Percentiles rank a stretch among this genome's conserved stretches.
phyloP scores from a whole-genome alignment of 148 eudicot genomes.

The Euryodendron excelsum region DNA sequence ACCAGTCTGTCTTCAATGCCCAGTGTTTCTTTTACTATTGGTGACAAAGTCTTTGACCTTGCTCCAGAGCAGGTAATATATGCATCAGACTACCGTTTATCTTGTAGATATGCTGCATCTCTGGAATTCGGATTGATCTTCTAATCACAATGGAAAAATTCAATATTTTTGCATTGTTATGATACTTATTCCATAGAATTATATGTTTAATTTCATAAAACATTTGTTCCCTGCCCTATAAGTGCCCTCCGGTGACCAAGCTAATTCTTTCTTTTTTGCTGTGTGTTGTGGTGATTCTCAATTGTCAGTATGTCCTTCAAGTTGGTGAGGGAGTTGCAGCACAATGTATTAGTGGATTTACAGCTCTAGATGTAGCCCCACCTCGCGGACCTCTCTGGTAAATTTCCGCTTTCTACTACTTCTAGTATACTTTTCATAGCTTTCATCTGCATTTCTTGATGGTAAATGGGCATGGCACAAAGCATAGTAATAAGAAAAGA shows the following conservation, averaged over 20 bases:
- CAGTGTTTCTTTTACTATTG: conserved; percentile 65
- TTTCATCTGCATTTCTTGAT: background rate
- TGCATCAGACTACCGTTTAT: background rate
- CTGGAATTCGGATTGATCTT: background rate
- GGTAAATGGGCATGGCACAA: background rate
- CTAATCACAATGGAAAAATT: background rate
- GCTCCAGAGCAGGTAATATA: conserved; percentile 63
- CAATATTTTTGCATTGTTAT: background rate
- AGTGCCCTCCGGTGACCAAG: background rate
- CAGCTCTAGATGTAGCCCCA: conserved; percentile 76
- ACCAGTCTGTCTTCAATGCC: conserved; percentile 66
- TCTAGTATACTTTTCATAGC: background rate
- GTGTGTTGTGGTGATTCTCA: background rate
- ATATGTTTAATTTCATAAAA: background rate
- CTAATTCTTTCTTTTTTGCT: conserved; percentile 1
- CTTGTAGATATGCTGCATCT: background rate
- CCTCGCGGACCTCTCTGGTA: conserved; percentile 98
- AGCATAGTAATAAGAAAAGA: too few relatives aligned
- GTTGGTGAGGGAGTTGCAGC: conserved; percentile 74
- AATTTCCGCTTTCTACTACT: background rate
- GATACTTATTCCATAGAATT: background rate
- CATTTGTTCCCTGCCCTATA: background rate
- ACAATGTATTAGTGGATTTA: conserved; percentile 91
- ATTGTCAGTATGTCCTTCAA: conserved; percentile 69
- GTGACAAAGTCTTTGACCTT: conserved; percentile 73